Conservation (phyloP, 345 rosid species). For the Citrus glauca region DNA sequence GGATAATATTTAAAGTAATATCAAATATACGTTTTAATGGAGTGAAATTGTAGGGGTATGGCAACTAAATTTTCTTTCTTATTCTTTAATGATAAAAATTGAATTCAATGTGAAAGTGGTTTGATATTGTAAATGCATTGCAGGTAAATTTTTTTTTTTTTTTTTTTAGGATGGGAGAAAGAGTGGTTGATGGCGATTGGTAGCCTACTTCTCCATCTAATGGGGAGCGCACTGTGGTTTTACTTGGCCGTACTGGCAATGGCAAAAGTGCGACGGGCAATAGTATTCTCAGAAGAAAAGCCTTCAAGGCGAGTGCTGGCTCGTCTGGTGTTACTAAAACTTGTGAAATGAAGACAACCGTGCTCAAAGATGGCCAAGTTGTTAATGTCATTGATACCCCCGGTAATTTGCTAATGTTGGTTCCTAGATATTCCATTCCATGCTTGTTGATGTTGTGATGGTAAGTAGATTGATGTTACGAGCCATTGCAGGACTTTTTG, state of each 20-base stretch:
- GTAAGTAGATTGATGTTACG: not conserved
- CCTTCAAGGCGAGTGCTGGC: slow-evolving; percentile 66
- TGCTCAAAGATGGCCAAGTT: slow-evolving; percentile 54
- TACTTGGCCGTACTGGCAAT: slow-evolving; percentile 89
- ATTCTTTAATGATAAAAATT: too few species aligned
- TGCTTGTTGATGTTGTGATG: not conserved
- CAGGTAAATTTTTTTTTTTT: too few species aligned
- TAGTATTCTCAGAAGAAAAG: slow-evolving; percentile 65
- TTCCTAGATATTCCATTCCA: not conserved
- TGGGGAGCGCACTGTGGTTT: not conserved
- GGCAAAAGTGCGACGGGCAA: slow-evolving; percentile 96
- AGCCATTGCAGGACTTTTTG: too few species aligned
- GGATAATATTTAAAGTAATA: too few species aligned
- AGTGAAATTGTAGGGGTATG: too few species aligned
- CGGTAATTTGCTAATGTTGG: slow-evolving; percentile 31
- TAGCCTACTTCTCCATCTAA: too few species aligned
- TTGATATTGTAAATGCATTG: too few species aligned
- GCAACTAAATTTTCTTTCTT: too few species aligned
- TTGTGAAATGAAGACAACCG: slow-evolving; percentile 56
- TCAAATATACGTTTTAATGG: too few species aligned
- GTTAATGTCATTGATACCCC: slow-evolving; percentile 91
- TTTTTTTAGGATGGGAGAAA: too few species aligned
- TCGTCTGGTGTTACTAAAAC: slow-evolving; percentile 69
- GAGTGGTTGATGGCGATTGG: too few species aligned
- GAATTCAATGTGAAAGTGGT: too few species aligned